These are phyloP conservation scores for Dentipellis fragilis DNA, from an alignment of 768 basidiomycete species.

Conservation along the genomic window DNA sequence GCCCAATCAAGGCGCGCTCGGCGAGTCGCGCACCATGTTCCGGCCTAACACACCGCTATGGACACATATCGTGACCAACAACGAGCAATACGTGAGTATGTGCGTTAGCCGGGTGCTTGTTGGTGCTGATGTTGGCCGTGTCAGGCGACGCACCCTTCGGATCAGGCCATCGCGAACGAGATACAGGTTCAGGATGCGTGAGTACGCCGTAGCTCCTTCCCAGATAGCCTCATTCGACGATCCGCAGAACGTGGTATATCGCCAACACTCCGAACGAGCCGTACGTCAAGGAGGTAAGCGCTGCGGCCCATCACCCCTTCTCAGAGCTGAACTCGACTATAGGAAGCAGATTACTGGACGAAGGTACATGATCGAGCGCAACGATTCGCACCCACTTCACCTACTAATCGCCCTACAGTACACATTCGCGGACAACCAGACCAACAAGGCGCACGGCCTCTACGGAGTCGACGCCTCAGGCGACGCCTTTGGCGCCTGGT, in stretches of 20 bases:
- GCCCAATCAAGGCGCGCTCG: constrained; percentile 14
- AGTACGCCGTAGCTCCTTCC: neutral
- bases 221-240: neutral
- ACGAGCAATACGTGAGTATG: constrained; percentile 17
- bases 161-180: neutral
- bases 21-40: constrained; percentile 23
- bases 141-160: neutral
- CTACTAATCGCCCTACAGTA: constrained; percentile 10
- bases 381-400: neutral
- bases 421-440: constrained; percentile 21
- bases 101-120: neutral
- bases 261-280: constrained; percentile 16
- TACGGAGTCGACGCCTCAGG: constrained; percentile 6
- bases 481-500: constrained; percentile 18
- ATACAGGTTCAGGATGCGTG: neutral
- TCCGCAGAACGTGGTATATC: constrained; percentile 19
- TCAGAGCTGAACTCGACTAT: neutral
- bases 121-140: neutral
- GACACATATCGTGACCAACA: constrained; percentile 19
- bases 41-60: constrained; percentile 18
- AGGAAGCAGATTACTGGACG: neutral
- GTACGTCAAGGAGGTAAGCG: constrained; percentile 15
- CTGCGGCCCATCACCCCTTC: neutral
- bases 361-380: neutral
- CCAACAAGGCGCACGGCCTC: constrained; percentile 21